Evolutionary conservation across 768 basidiomycete species (phyloP), one percentile per base, ranked within the genome.

Genomic region (Russula emetica): DNA sequence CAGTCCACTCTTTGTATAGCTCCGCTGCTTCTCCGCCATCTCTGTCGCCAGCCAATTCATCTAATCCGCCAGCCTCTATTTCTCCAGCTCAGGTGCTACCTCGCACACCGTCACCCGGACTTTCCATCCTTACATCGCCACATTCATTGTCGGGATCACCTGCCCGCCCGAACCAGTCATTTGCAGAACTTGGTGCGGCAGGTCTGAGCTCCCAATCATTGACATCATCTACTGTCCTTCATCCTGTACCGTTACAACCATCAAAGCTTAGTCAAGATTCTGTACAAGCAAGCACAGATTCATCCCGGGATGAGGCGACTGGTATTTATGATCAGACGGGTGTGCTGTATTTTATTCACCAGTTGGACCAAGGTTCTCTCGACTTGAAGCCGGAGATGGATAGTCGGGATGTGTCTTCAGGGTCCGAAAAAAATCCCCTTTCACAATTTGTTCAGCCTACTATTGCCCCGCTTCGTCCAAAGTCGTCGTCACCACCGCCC

Each of bases 271-370:
- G 26, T 34, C 47, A 50, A 34, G 36, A 73, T 72, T 54, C 70
- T 30, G 55, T 67, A 6, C 66, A 68, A 24, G 60, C 62, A 24
- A 60, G 36, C 60, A 67, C 60, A 26, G 38, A 55, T 50, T 42
- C 54, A 13, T 52, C 64, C 50, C 58, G 22, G 22, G 70, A 72
- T 38, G 73, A 72, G 24, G 71, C 28, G 24, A 47, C 78, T 53
- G 75, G 75, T 50, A 69, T 87, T 30, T 76, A 78, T 54, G 74
- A 78, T 59, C 86, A 87, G 70, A 84, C 84, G 13, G 84, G 84
- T 28, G 85, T 86, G 14, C 72, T 89, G 49, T 88, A 82, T 74
- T 88, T 84, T 71, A 85, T 90, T 83, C 83, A 83, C 63, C 81
- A 88, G 66, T 72, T 80, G 55, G 79, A 80, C 36, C 62, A 74